phyloP scores from a whole-genome alignment of 306 rosid species.

The Fragaria vesca region DNA sequence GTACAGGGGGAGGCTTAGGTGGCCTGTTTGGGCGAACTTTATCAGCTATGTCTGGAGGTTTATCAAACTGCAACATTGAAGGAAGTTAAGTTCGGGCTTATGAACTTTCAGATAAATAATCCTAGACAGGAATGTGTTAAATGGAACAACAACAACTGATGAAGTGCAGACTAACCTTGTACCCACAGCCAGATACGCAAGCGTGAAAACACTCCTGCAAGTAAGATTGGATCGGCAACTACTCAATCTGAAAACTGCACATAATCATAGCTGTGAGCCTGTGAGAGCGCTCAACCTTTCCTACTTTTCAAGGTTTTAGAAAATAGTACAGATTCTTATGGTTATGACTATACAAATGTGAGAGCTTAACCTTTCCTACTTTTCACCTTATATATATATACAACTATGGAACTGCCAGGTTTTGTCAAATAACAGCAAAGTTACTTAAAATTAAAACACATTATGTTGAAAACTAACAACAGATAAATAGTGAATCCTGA shows the following conservation, averaged over 20 bases:
- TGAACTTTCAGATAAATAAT: not conserved
- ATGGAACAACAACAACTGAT: not conserved
- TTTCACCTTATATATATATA: not conserved
- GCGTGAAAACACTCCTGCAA: constrained; percentile 83
- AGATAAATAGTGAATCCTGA: not conserved
- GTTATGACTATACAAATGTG: no score
- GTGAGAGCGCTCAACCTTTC: not conserved
- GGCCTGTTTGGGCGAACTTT: constrained; percentile 75
- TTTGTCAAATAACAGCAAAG: not conserved
- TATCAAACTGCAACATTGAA: constrained; percentile 58
- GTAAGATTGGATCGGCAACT: constrained; percentile 27
- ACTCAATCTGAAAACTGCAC: constrained; percentile 15
- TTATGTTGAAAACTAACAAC: not conserved
- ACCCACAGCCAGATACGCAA: constrained; percentile 92
- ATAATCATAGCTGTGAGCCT: not conserved
- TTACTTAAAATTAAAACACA: not conserved
- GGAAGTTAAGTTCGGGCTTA: not conserved
- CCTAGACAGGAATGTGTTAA: not conserved
- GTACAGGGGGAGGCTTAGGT: constrained; percentile 44
- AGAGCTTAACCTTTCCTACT: not conserved
- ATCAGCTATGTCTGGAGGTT: constrained; percentile 42
- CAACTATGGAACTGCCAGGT: not conserved
- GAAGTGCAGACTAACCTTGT: constrained; percentile 59
- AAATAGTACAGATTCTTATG: no score
- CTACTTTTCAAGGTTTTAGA: no score